phyloP scores from a whole-genome alignment of 345 rosid genomes.

The Stellera chamaejasme region DNA sequence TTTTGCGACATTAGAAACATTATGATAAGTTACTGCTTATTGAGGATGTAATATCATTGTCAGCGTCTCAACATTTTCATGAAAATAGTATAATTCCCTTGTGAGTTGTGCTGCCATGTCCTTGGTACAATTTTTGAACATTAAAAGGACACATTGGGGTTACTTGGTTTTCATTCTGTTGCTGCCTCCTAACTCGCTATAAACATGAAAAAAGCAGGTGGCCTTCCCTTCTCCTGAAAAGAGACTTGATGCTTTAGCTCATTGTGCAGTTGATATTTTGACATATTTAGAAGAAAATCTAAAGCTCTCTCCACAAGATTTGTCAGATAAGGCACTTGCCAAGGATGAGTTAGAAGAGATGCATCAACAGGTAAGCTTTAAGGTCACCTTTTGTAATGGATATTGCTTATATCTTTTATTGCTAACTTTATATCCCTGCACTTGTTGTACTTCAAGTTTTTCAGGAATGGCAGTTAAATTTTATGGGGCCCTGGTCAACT shows the following conservation, averaged over 20 bases:
- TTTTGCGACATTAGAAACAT: too few species aligned
- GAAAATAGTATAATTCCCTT: too few species aligned
- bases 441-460: background rate
- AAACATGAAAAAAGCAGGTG: slow-evolving; percentile 36
- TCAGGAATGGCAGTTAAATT: too few species aligned
- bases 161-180: slow-evolving; percentile 11
- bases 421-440: background rate
- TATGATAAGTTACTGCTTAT: too few species aligned
- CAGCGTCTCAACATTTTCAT: too few species aligned
- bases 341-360: slow-evolving; percentile 84
- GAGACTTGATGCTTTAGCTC: slow-evolving; percentile 81
- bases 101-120: too few species aligned
- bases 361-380: slow-evolving; percentile 71
- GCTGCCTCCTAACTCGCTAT: slow-evolving; percentile 3
- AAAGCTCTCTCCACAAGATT: slow-evolving; percentile 64
- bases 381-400: slow-evolving; percentile 1
- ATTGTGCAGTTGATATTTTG: slow-evolving; percentile 64
- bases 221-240: slow-evolving; percentile 91
- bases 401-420: background rate
- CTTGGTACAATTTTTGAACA: too few species aligned
- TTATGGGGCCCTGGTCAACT: too few species aligned
- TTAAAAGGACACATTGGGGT: background rate
- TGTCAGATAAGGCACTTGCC: slow-evolving; percentile 83
- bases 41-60: too few species aligned
- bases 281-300: slow-evolving; percentile 88